A percentile compares a stretch with the other conserved stretches of the same genome.
Evolutionary conservation across 257 asterid species (phyloP).

Genomic region (Agastache rugosa): DNA sequence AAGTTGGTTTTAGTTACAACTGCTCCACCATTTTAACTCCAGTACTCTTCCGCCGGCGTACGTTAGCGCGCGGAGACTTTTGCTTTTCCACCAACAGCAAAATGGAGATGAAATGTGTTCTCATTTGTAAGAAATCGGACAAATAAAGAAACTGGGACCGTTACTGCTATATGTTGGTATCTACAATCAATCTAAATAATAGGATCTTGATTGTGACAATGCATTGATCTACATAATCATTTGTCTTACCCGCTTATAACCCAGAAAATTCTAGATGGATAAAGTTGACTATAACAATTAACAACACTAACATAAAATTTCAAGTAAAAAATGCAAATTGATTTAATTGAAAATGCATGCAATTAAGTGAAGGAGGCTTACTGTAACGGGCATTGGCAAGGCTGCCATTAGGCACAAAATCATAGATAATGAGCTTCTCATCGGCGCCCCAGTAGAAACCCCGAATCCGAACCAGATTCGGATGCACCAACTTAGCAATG

Average conservation of each 20-base stretch:
- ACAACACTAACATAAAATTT: neutral
- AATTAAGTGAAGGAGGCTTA: slow-evolving; percentile 47
- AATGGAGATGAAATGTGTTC: slow-evolving; percentile 26
- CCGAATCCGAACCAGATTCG: slow-evolving; percentile 78
- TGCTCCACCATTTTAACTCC: slow-evolving; percentile 57
- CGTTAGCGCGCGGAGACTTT: slow-evolving; percentile 28
- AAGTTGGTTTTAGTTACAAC: slow-evolving; percentile 50
- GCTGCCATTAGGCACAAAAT: slow-evolving; percentile 90
- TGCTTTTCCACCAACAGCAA: slow-evolving; percentile 14
- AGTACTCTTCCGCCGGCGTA: slow-evolving; percentile 34
- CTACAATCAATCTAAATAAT: slow-evolving; percentile 5
- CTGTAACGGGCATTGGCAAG: slow-evolving; percentile 91
- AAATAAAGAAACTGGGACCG: slow-evolving; percentile 27
- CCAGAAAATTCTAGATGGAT: no score
- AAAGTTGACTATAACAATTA: no score
- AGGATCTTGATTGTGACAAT: slow-evolving; percentile 36
- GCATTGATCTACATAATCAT: neutral
- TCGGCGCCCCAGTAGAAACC: slow-evolving; percentile 96
- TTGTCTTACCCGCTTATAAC: no score
- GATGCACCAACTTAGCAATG: slow-evolving; percentile 80
- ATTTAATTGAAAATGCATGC: neutral
- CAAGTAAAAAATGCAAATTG: slow-evolving; percentile 27
- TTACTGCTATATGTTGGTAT: neutral
- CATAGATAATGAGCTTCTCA: slow-evolving; percentile 92
- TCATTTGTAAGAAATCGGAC: slow-evolving; percentile 19